Conservation (phyloP, 1,284 basidiomycete species). For the Tilletia caries region DNA sequence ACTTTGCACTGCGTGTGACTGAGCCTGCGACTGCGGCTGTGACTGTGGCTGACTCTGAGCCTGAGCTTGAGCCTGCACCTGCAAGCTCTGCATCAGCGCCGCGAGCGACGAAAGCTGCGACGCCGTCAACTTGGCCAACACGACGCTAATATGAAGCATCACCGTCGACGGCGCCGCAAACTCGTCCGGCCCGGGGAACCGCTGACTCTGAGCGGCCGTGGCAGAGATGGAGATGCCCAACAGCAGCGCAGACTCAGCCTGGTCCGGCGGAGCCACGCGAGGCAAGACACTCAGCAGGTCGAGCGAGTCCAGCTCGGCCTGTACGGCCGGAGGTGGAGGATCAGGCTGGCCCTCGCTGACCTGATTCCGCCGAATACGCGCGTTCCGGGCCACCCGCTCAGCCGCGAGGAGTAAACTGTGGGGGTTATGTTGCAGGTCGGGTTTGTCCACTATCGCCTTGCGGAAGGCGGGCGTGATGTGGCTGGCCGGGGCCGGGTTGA, state of each 20-base stretch:
- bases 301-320: conserved; percentile 1
- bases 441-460: conserved; percentile 1
- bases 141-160: conserved; percentile 47
- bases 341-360: not conserved
- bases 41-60: not conserved
- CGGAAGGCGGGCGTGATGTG: conserved; percentile 32
- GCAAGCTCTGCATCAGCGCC: conserved; percentile 45
- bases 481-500: conserved; percentile 36
- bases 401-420: conserved; percentile 5
- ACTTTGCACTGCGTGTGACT: not conserved
- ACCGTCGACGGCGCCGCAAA: conserved; percentile 27
- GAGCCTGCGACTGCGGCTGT: not conserved
- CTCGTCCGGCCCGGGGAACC: not conserved
- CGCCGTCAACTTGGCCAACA: conserved; percentile 44
- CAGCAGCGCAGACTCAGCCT: conserved; percentile 44
- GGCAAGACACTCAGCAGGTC: conserved; percentile 3
- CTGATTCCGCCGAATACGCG: not conserved
- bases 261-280: conserved; percentile 37
- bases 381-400: conserved; percentile 1
- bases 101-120: conserved; percentile 46
- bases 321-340: not conserved
- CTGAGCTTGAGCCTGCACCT: conserved; percentile 25
- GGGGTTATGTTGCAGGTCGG: not conserved
- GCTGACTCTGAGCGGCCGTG: not conserved
- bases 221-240: conserved; percentile 33